Evolutionary conservation across 192 early-diverging fungal species (phyloP).

Genomic region (Coemansia sp.): DNA sequence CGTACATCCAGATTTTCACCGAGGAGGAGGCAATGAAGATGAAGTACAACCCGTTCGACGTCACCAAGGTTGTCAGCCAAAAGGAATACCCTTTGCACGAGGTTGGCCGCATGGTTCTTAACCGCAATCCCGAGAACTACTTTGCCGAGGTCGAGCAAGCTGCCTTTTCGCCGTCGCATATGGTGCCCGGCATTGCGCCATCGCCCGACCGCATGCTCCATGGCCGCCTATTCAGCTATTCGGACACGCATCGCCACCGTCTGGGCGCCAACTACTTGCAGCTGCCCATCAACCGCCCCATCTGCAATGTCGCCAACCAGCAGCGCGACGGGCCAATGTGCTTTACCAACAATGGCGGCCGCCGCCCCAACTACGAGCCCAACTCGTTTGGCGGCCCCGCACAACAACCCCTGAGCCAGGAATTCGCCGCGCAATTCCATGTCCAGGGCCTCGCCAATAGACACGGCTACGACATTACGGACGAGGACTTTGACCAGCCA

Average conservation of each 20-base stretch:
- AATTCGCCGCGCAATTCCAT: slow-evolving; percentile 34
- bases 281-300: slow-evolving; percentile 70
- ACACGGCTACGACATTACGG: slow-evolving; percentile 56
- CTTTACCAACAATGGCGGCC: slow-evolving; percentile 59
- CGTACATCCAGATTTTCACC: slow-evolving; percentile 66
- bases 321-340: slow-evolving; percentile 69
- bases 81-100: slow-evolving; percentile 65
- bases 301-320: slow-evolving; percentile 58
- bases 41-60: slow-evolving; percentile 71
- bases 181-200: slow-evolving; percentile 71
- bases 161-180: slow-evolving; percentile 68
- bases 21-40: slow-evolving; percentile 62
- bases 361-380: slow-evolving; percentile 66
- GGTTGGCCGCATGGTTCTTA: slow-evolving; percentile 70
- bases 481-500: slow-evolving; percentile 69
- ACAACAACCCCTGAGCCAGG: slow-evolving; percentile 25
- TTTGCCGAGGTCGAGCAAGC: slow-evolving; percentile 77
- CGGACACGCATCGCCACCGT: slow-evolving; percentile 71
- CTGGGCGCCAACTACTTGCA: slow-evolving; percentile 72
- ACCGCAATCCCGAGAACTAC: slow-evolving; percentile 76
- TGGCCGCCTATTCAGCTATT: slow-evolving; percentile 74
- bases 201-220: slow-evolving; percentile 71
- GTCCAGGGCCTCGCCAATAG: slow-evolving; percentile 57
- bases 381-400: slow-evolving; percentile 62
- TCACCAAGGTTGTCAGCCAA: slow-evolving; percentile 70